A percentile compares a stretch with the other conserved stretches of the same genome.
Evolutionary conservation across 2,329 filamentous ascomycete species (phyloP).

Genomic region (Colletotrichum tropicicola): DNA sequence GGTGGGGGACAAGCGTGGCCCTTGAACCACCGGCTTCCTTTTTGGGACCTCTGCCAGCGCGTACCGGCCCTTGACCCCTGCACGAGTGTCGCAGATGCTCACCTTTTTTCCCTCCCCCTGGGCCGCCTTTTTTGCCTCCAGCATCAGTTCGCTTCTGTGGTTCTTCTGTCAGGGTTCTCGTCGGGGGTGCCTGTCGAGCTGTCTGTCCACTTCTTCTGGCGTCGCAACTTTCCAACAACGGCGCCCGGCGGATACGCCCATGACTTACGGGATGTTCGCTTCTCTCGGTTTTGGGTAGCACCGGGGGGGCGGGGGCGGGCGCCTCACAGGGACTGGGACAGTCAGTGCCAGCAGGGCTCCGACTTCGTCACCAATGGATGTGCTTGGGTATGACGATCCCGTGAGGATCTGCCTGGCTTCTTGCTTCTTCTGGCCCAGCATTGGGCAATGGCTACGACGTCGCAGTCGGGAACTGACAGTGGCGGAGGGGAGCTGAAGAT

Average conservation of each 20-base stretch:
- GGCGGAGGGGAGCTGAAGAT: slow-evolving; percentile 12
- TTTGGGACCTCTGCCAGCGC: slow-evolving; percentile 10
- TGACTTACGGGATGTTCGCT: slow-evolving; percentile 4
- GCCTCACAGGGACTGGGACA: background rate
- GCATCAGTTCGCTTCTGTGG: background rate
- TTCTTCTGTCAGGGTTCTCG: background rate
- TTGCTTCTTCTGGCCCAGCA: slow-evolving; percentile 20
- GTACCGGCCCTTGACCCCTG: background rate
- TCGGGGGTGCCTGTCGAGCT: background rate
- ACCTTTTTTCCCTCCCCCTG: background rate
- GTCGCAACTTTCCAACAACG: background rate
- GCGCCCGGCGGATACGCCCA: background rate
- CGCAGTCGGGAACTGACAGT: background rate
- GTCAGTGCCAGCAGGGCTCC: background rate
- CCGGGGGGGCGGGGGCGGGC: background rate
- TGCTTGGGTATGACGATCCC: slow-evolving; percentile 26
- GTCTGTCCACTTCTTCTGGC: background rate
- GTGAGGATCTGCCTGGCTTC: slow-evolving; percentile 20
- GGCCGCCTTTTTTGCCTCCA: background rate
- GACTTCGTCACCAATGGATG: slow-evolving; percentile 6
- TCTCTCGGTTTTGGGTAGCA: background rate
- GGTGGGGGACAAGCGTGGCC: slow-evolving; percentile 9
- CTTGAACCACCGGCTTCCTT: slow-evolving; percentile 18
- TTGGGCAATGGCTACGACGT: slow-evolving; percentile 10
- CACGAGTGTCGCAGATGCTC: slow-evolving; percentile 14